Conservation (phyloP, 2,329 filamentous ascomycete species). For the Alternaria burnsii region DNA sequence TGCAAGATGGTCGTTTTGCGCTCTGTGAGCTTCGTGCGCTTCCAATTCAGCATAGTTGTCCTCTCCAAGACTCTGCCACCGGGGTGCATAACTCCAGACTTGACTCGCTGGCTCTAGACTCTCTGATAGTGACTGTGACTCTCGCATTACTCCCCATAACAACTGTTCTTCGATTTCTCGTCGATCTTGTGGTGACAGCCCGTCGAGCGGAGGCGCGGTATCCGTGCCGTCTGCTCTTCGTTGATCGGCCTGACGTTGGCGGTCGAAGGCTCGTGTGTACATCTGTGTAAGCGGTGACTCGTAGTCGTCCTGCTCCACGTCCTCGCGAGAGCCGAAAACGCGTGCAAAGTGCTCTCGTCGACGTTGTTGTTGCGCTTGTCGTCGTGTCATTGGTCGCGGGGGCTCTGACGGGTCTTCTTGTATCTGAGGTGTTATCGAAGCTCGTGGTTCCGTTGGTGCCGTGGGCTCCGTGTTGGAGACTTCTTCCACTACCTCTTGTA, state of each 20-base stretch:
- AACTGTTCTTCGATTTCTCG: conserved; percentile 45
- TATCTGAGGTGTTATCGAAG: conserved; percentile 10
- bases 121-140: conserved; percentile 27
- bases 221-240: conserved; percentile 35
- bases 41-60: neutral
- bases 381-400: conserved; percentile 25
- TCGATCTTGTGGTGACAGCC: conserved; percentile 34
- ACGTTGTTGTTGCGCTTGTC: conserved; percentile 32
- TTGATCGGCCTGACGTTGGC: conserved; percentile 55
- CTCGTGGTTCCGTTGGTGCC: conserved; percentile 3
- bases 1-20: neutral
- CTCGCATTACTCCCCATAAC: conserved; percentile 44
- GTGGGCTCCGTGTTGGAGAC: conserved; percentile 25
- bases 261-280: conserved; percentile 56
- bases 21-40: neutral
- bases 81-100: conserved; percentile 34
- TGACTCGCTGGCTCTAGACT: conserved; percentile 26
- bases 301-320: conserved; percentile 58
- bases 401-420: conserved; percentile 11
- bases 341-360: conserved; percentile 43
- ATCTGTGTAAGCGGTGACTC: conserved; percentile 59
- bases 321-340: conserved; percentile 58
- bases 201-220: conserved; percentile 30
- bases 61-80: neutral
- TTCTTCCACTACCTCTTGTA: conserved; percentile 35